phyloP scores from a whole-genome alignment of 1,284 basidiomycete genomes.

The Moesziomyces parantarcticus region DNA sequence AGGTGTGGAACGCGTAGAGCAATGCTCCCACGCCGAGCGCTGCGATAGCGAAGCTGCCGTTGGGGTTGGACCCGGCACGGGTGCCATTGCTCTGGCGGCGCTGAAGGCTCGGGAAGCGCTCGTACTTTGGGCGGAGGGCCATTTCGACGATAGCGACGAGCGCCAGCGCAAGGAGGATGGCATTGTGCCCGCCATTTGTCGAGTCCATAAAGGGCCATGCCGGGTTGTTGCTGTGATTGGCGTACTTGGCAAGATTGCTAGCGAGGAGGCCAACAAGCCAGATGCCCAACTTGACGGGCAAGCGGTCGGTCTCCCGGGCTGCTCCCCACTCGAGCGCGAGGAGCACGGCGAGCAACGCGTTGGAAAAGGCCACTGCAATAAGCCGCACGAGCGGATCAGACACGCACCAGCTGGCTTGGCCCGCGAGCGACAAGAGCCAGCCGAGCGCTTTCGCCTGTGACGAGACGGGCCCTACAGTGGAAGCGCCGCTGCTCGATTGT shows the following conservation, averaged over 20 bases:
- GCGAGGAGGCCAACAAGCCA: conserved; percentile 60
- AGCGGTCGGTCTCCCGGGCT: conserved; percentile 55
- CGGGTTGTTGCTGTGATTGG: conserved; percentile 65
- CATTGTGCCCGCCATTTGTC: conserved; percentile 61
- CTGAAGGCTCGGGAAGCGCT: conserved; percentile 18
- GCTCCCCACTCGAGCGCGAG: conserved; percentile 56
- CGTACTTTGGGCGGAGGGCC: conserved; percentile 23
- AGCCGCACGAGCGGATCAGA: conserved; percentile 41
- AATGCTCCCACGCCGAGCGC: conserved; percentile 54
- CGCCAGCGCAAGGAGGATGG: conserved; percentile 40
- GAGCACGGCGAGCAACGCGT: conserved; percentile 40
- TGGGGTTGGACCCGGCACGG: neutral
- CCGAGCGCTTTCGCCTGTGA: conserved; percentile 25
- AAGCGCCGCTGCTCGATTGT: conserved; percentile 14
- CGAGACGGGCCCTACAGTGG: conserved; percentile 31
- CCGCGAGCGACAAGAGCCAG: conserved; percentile 42
- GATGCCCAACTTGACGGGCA: conserved; percentile 34
- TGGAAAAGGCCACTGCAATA: conserved; percentile 40
- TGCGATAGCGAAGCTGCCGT: conserved; percentile 30
- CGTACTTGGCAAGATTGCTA: conserved; percentile 57
- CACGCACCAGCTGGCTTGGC: conserved; percentile 50
- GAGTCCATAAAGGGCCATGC: conserved; percentile 61
- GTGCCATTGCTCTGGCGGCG: conserved; percentile 9
- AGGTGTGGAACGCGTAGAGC: conserved; percentile 74
- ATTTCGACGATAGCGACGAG: conserved; percentile 31